Evolutionary conservation across 176 grass and related monocot genomes (phyloP).

Genomic region (Panicum miliaceum): DNA sequence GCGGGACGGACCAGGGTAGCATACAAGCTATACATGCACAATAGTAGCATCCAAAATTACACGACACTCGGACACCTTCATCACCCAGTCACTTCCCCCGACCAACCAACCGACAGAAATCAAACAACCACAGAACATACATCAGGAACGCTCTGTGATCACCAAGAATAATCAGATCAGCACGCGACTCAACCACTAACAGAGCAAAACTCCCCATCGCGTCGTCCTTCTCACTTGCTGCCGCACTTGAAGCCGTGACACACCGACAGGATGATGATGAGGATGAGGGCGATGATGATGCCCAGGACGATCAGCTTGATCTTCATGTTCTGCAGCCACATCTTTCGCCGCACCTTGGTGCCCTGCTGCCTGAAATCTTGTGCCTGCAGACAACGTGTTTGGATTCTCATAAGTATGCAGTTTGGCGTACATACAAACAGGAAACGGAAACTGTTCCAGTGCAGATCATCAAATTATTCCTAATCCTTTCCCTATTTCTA

Average conservation of each 20-base stretch:
- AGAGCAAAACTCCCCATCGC: conserved; percentile 32
- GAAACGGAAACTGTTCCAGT: background rate
- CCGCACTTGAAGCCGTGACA: conserved; percentile 90
- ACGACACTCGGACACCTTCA: conserved; percentile 33
- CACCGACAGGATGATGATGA: conserved; percentile 86
- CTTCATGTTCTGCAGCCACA: conserved; percentile 99
- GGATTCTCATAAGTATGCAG: background rate
- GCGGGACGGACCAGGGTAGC: conserved; percentile 34
- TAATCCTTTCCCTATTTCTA: background rate
- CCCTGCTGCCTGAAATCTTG: conserved; percentile 91
- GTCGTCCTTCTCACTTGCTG: conserved; percentile 32
- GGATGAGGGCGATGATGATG: conserved; percentile 83
- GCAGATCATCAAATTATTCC: background rate
- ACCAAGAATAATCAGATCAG: conserved; percentile 38
- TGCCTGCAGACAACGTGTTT: conserved; percentile 44
- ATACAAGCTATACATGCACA: conserved; percentile 56
- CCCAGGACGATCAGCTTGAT: conserved; percentile 89
- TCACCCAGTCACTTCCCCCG: conserved; percentile 32
- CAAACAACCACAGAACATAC: conserved; percentile 15
- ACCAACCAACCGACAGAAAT: conserved; percentile 43
- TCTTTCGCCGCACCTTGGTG: conserved; percentile 80
- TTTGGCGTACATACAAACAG: background rate
- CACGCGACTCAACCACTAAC: conserved; percentile 34
- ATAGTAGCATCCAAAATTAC: conserved; percentile 52
- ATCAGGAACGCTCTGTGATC: conserved; percentile 13